A percentile compares a stretch with the other conserved stretches of the same genome.
Conservation (phyloP, 2,329 filamentous ascomycete genomes). For the Alternaria postmessia region DNA sequence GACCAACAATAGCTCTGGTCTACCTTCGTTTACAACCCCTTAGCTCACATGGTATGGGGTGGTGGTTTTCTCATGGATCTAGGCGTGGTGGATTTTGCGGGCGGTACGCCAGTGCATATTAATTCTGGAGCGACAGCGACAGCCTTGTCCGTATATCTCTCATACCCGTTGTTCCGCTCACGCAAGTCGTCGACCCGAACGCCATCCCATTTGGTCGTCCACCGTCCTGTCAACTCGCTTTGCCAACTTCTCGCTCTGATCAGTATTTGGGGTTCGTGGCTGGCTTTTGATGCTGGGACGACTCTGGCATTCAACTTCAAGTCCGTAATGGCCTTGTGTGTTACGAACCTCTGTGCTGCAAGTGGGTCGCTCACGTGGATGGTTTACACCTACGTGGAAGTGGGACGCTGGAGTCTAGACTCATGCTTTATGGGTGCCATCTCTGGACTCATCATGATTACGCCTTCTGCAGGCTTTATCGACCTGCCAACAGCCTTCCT, state of each 20-base stretch:
- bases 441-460: conserved; percentile 63
- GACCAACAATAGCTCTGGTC: conserved; percentile 53
- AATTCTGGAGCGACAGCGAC: conserved; percentile 54
- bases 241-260: conserved; percentile 59
- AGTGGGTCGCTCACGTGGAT: conserved; percentile 59
- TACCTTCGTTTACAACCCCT: conserved; percentile 59
- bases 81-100: conserved; percentile 59
- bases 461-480: conserved; percentile 59
- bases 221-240: conserved; percentile 59
- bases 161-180: conserved; percentile 60
- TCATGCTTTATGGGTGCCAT: conserved; percentile 63
- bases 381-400: conserved; percentile 55
- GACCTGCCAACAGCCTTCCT: conserved; percentile 59
- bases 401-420: conserved; percentile 58
- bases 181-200: conserved; percentile 55
- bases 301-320: conserved; percentile 60
- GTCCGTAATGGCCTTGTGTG: conserved; percentile 59
- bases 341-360: conserved; percentile 60
- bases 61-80: conserved; percentile 55
- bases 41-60: conserved; percentile 61
- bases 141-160: conserved; percentile 59
- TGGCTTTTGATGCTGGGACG: conserved; percentile 61
- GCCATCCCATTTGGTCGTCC: conserved; percentile 57
- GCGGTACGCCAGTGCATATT: conserved; percentile 52
- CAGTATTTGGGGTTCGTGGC: conserved; percentile 62